These are phyloP conservation scores for Carpinus fangiana DNA, from an alignment of 306 rosid species.

Conservation along the genomic window DNA sequence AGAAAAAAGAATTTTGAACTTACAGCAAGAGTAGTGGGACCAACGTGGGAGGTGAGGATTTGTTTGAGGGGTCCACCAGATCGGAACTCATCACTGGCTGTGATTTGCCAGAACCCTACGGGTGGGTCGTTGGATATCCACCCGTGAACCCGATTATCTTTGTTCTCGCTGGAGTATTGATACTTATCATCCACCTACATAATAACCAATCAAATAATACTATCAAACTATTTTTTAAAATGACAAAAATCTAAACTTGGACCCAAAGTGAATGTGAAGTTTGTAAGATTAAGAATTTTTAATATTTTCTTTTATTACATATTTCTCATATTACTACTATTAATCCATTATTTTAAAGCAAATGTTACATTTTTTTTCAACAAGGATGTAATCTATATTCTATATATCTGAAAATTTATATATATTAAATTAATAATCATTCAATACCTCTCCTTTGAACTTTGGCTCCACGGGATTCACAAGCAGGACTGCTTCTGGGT, in stretches of 20 bases:
- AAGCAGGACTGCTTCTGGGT: slow-evolving; percentile 77
- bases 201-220: background rate
- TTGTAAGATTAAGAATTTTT: too few species aligned
- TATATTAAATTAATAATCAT: too few species aligned
- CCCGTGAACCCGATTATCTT: slow-evolving; percentile 78
- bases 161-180: slow-evolving; percentile 79
- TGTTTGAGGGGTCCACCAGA: slow-evolving; percentile 93
- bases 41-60: slow-evolving; percentile 77
- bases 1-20: slow-evolving; percentile 20
- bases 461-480: slow-evolving; percentile 68
- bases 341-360: too few species aligned
- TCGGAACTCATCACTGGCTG: slow-evolving; percentile 71
- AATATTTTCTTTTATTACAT: too few species aligned
- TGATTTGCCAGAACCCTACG: slow-evolving; percentile 72
- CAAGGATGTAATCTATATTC: too few species aligned
- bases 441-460: slow-evolving; percentile 64
- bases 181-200: slow-evolving; percentile 87
- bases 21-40: slow-evolving; percentile 81
- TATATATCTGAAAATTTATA: too few species aligned
- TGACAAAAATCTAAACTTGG: too few species aligned
- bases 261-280: too few species aligned
- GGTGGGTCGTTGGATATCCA: slow-evolving; percentile 69
- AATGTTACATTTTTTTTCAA: too few species aligned
- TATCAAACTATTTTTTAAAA: background rate
- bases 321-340: too few species aligned